phyloP scores from a whole-genome alignment of 2,329 filamentous ascomycete genomes.

The Verticillium klebahnii region DNA sequence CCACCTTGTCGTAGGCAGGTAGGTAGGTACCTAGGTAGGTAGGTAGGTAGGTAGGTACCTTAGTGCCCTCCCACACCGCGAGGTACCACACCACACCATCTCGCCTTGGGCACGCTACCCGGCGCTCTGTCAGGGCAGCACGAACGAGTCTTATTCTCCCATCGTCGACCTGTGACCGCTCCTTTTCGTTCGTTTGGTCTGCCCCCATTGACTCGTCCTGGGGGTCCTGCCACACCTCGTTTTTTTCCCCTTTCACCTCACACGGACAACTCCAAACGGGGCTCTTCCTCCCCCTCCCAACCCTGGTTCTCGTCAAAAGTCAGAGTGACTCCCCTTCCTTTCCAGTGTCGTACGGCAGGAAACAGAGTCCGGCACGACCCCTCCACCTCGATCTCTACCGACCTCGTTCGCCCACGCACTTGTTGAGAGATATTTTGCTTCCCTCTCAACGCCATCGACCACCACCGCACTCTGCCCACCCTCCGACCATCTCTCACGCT shows the following conservation, averaged over 20 bases:
- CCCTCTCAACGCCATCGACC: conserved; percentile 1
- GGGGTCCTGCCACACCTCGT: background rate
- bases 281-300: background rate
- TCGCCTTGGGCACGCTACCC: background rate
- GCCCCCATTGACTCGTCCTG: background rate
- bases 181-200: background rate
- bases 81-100: background rate
- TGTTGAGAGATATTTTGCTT: background rate
- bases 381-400: background rate
- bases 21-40: no score
- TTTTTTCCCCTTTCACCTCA: background rate
- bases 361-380: background rate
- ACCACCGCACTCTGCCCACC: background rate
- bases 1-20: no score
- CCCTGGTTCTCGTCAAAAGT: background rate
- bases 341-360: background rate
- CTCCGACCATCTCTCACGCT: background rate
- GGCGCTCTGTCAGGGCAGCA: background rate
- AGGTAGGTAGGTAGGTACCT: background rate
- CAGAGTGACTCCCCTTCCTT: background rate
- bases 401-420: background rate
- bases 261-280: background rate
- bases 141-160: background rate
- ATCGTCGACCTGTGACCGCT: background rate
- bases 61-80: background rate